These are phyloP conservation scores for Fusarium duplospermum DNA, from an alignment of 2,329 filamentous ascomycete species.

Conservation along the genomic window DNA sequence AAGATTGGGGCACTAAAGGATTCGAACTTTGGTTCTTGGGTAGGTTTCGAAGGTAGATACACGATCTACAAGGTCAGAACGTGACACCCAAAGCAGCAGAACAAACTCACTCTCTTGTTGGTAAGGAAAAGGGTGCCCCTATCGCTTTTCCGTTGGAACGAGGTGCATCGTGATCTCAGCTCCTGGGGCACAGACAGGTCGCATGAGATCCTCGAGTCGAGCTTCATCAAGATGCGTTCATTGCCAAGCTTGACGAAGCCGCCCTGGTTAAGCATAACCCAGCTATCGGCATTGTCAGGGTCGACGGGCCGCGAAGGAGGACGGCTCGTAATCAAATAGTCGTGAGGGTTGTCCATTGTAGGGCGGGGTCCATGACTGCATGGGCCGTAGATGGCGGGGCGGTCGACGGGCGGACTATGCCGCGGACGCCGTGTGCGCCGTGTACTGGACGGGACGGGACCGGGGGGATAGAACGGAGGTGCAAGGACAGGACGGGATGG, in stretches of 20 bases:
- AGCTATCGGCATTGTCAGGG: conserved; percentile 71
- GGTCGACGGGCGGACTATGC: conserved; percentile 41
- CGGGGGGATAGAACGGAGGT: conserved; percentile 21
- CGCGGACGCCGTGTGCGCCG: conserved; percentile 31
- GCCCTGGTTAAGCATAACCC: conserved; percentile 90
- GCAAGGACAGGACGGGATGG: conserved; percentile 22
- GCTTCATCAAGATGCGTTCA: conserved; percentile 84
- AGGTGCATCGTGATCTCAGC: conserved; percentile 68
- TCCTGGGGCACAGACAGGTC: conserved; percentile 78
- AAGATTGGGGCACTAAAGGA: conserved; percentile 92
- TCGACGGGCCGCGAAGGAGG: conserved; percentile 52
- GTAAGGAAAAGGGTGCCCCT: conserved; percentile 83
- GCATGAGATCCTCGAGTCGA: conserved; percentile 81
- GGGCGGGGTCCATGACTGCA: conserved; percentile 50
- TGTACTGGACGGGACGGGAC: background rate
- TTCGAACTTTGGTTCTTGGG: conserved; percentile 71
- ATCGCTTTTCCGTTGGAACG: conserved; percentile 78
- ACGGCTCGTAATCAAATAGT: conserved; percentile 54
- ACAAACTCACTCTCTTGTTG: conserved; percentile 77
- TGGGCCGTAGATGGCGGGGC: conserved; percentile 46
- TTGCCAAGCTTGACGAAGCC: conserved; percentile 87
- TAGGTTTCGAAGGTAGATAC: conserved; percentile 81
- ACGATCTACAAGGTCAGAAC: conserved; percentile 71
- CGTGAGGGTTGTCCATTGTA: conserved; percentile 57
- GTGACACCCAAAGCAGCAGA: background rate